phyloP scores from a whole-genome alignment of 192 early-diverging fungal species.

The Coemansia nantahalensis region DNA sequence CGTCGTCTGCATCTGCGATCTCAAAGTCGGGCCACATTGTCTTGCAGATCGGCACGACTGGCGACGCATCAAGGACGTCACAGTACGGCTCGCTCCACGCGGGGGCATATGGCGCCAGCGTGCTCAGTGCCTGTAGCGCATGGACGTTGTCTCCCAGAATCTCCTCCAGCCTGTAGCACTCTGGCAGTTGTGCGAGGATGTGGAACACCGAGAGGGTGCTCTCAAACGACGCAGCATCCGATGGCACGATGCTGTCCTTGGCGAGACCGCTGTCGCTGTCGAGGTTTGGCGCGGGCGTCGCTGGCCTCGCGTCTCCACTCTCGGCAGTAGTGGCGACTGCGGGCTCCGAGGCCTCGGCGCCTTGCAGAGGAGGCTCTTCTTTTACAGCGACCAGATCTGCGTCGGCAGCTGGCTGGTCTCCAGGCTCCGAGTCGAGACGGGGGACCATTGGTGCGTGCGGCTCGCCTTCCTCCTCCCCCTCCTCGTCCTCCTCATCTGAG shows the following conservation, averaged over 20 bases:
- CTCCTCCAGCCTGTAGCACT: slow-evolving; percentile 21
- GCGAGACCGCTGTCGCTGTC: not conserved
- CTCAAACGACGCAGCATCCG: slow-evolving; percentile 13
- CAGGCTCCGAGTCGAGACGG: too few species aligned
- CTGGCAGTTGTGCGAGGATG: slow-evolving; percentile 25
- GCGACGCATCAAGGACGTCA: slow-evolving; percentile 40
- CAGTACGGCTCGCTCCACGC: slow-evolving; percentile 43
- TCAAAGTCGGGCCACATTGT: slow-evolving; percentile 49
- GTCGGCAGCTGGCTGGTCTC: too few species aligned
- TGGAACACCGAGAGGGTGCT: slow-evolving; percentile 36
- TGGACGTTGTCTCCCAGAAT: slow-evolving; percentile 42
- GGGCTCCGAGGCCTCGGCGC: too few species aligned
- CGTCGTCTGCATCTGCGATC: slow-evolving; percentile 4
- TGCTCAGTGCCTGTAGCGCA: slow-evolving; percentile 25
- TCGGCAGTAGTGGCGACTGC: too few species aligned
- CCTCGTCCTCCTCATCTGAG: too few species aligned
- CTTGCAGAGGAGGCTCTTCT: too few species aligned
- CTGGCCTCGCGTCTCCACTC: too few species aligned
- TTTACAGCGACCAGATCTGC: too few species aligned
- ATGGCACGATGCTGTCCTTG: slow-evolving; percentile 28
- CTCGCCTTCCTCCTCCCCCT: too few species aligned
- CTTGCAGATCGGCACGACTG: slow-evolving; percentile 48
- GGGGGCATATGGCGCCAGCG: slow-evolving; percentile 27
- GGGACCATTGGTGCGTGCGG: too few species aligned
- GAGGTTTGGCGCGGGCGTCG: not conserved